These are phyloP conservation scores for Trichosporon sp. DNA, from an alignment of 1,284 basidiomycete species.

Conservation along the genomic window DNA sequence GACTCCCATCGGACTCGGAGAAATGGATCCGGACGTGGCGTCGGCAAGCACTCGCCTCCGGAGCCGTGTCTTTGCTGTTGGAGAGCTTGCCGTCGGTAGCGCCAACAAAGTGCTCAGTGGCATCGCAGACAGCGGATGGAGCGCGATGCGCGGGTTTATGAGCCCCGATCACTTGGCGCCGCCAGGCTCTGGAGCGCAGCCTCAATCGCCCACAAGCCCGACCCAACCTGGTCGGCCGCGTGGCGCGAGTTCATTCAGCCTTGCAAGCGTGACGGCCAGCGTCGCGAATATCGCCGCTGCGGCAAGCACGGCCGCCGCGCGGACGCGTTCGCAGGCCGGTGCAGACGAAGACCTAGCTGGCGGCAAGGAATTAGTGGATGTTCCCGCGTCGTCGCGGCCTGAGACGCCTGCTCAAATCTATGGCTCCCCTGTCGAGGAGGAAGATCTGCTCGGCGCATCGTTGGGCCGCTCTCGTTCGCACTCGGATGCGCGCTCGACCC, in stretches of 20 bases:
- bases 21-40: constrained; percentile 42
- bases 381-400: constrained; percentile 35
- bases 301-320: constrained; percentile 33
- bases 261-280: constrained; percentile 68
- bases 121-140: constrained; percentile 77
- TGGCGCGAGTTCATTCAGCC: constrained; percentile 70
- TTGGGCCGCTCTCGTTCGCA: constrained; percentile 8
- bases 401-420: constrained; percentile 16
- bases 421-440: constrained; percentile 45
- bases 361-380: constrained; percentile 47
- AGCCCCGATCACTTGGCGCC: constrained; percentile 16
- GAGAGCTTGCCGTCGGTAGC: constrained; percentile 61
- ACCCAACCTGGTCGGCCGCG: constrained; percentile 51
- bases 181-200: neutral
- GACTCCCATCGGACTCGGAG: constrained; percentile 64
- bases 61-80: constrained; percentile 70
- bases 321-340: constrained; percentile 51
- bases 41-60: constrained; percentile 51
- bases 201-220: neutral
- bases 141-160: constrained; percentile 66
- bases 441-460: constrained; percentile 20
- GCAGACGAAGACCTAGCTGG: constrained; percentile 48
- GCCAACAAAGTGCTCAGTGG: constrained; percentile 79
- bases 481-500: constrained; percentile 38
- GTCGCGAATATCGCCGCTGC: constrained; percentile 55